Percentiles rank a stretch among this genome's conserved stretches.
These are phyloP conservation scores for Eremothecium cymbalariae DNA, from an alignment of 1,139 yeast genomes.

Conservation along the genomic window DNA sequence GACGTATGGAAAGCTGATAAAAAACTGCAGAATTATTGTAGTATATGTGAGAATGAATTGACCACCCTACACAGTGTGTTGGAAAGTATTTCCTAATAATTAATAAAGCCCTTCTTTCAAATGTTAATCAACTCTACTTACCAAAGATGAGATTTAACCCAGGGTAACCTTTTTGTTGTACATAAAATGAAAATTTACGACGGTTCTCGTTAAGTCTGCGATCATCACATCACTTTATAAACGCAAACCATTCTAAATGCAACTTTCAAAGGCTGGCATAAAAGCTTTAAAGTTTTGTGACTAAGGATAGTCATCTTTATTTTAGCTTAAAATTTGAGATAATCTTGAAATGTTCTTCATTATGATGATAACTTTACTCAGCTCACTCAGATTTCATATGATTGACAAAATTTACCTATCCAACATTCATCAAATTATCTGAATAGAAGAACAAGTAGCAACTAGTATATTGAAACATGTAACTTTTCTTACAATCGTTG, in stretches of 20 bases:
- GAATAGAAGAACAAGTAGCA: slow-evolving; percentile 8
- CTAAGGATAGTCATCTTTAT: background rate
- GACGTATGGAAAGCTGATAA: slow-evolving; percentile 23
- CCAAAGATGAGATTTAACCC: background rate
- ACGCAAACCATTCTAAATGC: too few relatives aligned
- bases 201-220: too few relatives aligned
- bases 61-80: too few relatives aligned
- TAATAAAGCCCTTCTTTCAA: too few relatives aligned
- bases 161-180: too few relatives aligned
- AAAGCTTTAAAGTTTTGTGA: too few relatives aligned
- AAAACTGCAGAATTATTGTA: slow-evolving; percentile 30
- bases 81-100: too few relatives aligned
- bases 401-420: slow-evolving; percentile 31
- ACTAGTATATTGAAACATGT: background rate
- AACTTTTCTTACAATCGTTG: too few relatives aligned
- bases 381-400: slow-evolving; percentile 34
- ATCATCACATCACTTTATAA: too few relatives aligned
- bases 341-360: slow-evolving; percentile 12
- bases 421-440: slow-evolving; percentile 32
- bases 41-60: slow-evolving; percentile 32
- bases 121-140: background rate
- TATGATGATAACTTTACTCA: slow-evolving; percentile 33
- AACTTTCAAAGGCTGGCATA: too few relatives aligned
- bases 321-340: background rate
- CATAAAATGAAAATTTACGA: too few relatives aligned